Base-by-base conservation (phyloP, 768 basidiomycete species). In the Lentinula lateritia region DNA sequence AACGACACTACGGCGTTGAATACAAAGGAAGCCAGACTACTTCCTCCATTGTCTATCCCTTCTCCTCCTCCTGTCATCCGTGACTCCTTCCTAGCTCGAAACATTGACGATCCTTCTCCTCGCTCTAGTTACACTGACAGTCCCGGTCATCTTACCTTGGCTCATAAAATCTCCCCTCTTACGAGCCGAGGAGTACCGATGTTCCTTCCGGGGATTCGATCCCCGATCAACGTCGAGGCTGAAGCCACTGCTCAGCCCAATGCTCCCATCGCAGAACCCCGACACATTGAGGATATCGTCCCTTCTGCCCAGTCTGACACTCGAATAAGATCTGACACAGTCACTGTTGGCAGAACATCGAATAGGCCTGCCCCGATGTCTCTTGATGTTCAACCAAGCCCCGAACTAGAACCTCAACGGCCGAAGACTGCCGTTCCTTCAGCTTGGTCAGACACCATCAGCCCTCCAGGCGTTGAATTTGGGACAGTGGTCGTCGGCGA, bases 111-210 rank as follows among this genome's bases (percentile, higher is more conserved):
- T 62, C 71, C 71, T n/a, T 56, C 55, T 34, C 38, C 23, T 42
- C 38, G 55, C 3, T 56, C 55, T n/a, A 56, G 55, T 16, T 28
- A 41, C 18, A 56, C 55, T 7, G 55, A 56, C n/a, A 77, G 74
- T 60, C 73, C 76, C 6, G 69, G 67, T 18, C 73, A 74, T 34
- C 67, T 77, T 35, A 66, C 70, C 2, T 67, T 73, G 34, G 78
- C 75, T 6, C 74, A 75, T 43, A 72, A 76, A 18, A 67, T 79
- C 61, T 74, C 75, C 5, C 71, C 78, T 2, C 65, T 71, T 2
- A 75, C 75, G 5, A 68, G 72, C 34, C 74, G 76, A 34, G 76
- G 73, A n/a, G 69, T 75, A 9, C 72, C 75, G 18, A 65, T 78
- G 55, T 74, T 75, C 60, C 46, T 78, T 1, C 74, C 23, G 1